Evolutionary conservation across 345 rosid genomes (phyloP).

Genomic region (Eucalyptus urophylla): DNA sequence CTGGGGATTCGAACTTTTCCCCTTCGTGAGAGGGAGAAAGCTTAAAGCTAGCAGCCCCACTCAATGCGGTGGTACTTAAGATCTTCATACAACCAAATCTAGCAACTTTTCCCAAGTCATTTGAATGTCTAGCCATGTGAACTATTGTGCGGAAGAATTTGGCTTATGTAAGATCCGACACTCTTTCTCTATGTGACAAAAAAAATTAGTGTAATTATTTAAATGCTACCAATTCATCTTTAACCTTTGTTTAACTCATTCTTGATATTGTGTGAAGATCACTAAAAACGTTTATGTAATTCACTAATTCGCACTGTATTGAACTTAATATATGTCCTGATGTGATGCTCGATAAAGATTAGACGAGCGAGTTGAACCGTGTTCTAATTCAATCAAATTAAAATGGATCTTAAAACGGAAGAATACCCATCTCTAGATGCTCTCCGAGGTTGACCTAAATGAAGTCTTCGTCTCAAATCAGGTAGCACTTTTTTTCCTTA

Average conservation of each 20-base stretch:
- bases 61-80: too few species aligned
- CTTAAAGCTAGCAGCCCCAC: too few species aligned
- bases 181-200: neutral
- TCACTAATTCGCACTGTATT: fast-evolving
- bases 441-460: neutral
- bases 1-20: too few species aligned
- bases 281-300: neutral
- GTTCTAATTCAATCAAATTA: neutral
- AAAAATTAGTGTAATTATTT: neutral
- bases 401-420: neutral
- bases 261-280: neutral
- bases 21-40: too few species aligned
- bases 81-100: neutral
- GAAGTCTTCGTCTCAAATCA: neutral
- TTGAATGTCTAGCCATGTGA: neutral
- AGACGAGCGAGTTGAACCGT: fast-evolving
- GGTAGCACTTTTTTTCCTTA: neutral
- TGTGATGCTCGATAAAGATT: neutral
- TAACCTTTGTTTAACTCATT: neutral
- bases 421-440: neutral
- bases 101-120: neutral
- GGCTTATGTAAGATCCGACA: fast-evolving
- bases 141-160: neutral
- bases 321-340: neutral
- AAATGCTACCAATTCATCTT: neutral